Conservation (phyloP, 192 early-diverging fungal genomes). For the Coemansia sp. region DNA sequence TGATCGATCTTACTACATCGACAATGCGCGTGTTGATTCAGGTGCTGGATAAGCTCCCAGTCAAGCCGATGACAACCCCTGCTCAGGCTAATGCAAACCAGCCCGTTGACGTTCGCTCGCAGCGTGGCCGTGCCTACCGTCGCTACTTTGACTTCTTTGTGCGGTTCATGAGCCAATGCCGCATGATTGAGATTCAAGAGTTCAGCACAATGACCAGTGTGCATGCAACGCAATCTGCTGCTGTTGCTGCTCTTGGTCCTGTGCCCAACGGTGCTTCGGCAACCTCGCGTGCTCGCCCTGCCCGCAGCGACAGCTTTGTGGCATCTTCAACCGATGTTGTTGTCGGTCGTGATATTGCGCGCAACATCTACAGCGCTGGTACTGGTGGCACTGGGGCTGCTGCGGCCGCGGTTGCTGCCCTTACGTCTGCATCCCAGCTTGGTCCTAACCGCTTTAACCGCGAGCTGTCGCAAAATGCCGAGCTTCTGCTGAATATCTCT, state of each 20-base stretch:
- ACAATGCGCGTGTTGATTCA: constrained; percentile 47
- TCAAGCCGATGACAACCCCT: constrained; percentile 43
- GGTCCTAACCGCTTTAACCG: constrained; percentile 35
- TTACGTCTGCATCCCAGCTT: background rate
- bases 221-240: constrained; percentile 41
- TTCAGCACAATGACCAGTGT: constrained; percentile 54
- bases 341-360: constrained; percentile 52
- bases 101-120: constrained; percentile 41
- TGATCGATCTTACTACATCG: constrained; percentile 41
- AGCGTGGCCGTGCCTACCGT: constrained; percentile 45
- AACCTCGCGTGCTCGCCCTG: constrained; percentile 16
- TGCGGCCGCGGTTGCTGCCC: background rate
- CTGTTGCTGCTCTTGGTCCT: constrained; percentile 7
- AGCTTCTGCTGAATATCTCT: constrained; percentile 44
- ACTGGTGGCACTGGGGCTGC: background rate
- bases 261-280: constrained; percentile 6
- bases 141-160: constrained; percentile 57
- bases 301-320: constrained; percentile 51
- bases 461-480: constrained; percentile 49
- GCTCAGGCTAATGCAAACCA: constrained; percentile 16
- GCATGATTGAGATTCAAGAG: constrained; percentile 54
- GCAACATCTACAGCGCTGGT: constrained; percentile 42
- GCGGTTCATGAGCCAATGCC: constrained; percentile 55
- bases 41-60: constrained; percentile 47
- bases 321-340: constrained; percentile 40